A percentile compares a stretch with the other conserved stretches of the same genome.
Conservation (phyloP, 2,329 filamentous ascomycete species). For the Diaporthe citriasiana region DNA sequence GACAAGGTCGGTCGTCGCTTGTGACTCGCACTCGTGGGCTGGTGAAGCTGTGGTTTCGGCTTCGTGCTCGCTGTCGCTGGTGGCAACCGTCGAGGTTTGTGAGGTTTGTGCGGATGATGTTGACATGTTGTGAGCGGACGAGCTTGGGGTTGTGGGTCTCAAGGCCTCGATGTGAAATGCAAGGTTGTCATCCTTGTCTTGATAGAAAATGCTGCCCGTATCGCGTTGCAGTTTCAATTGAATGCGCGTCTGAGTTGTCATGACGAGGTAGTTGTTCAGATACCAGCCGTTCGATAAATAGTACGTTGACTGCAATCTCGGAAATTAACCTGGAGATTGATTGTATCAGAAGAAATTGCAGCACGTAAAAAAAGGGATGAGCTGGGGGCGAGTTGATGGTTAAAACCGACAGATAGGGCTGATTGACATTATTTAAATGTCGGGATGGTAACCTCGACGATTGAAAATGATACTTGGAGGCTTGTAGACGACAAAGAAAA, state of each 20-base stretch:
- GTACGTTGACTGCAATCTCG: background rate
- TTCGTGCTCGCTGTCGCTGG: background rate
- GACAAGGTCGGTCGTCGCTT: constrained; percentile 21
- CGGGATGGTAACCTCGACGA: background rate
- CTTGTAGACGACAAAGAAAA: background rate
- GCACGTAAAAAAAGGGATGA: background rate
- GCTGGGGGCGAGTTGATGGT: background rate
- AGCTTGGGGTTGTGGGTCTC: background rate
- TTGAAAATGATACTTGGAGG: background rate
- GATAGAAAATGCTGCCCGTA: constrained; percentile 9
- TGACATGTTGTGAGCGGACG: background rate
- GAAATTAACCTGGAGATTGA: too few species aligned
- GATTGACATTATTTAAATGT: background rate
- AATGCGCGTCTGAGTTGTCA: constrained; percentile 27
- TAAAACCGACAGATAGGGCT: background rate
- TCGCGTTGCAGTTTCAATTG: constrained; percentile 22
- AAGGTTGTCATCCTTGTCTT: constrained; percentile 24
- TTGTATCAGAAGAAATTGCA: background rate
- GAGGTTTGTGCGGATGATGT: background rate
- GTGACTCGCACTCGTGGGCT: background rate
- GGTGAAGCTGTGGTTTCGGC: background rate
- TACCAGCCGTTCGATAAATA: background rate
- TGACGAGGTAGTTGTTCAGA: background rate
- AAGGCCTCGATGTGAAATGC: constrained; percentile 27
- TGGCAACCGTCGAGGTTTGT: background rate